Conservation (phyloP, 805 yeast genomes). For the Hanseniaspora guilliermondii region DNA sequence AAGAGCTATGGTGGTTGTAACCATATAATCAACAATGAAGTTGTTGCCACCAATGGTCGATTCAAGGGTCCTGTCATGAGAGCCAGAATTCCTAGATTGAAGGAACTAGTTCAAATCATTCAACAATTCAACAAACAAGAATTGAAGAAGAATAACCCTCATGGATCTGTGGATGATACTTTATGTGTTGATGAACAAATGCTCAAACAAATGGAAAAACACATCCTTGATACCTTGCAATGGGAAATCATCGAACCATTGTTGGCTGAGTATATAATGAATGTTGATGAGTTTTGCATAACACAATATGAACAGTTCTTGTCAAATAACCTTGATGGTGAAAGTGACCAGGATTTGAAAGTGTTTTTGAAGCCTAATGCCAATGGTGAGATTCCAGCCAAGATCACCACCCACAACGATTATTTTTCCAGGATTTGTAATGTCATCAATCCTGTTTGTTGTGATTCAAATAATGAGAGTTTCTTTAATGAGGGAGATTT, state of each 20-base stretch:
- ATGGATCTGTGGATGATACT: background rate
- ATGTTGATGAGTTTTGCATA: conserved; percentile 34
- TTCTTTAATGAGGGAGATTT: conserved; percentile 10
- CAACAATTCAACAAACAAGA: conserved; percentile 11
- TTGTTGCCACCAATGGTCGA: conserved; percentile 45
- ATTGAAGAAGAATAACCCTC: conserved; percentile 51
- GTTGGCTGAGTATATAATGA: conserved; percentile 36
- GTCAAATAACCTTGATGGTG: conserved; percentile 16
- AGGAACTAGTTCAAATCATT: conserved; percentile 44
- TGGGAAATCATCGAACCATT: conserved; percentile 63
- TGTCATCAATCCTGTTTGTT: conserved; percentile 7
- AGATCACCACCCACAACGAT: conserved; percentile 7
- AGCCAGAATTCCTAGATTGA: conserved; percentile 58
- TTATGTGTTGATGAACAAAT: conserved; percentile 40
- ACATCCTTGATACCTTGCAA: conserved; percentile 54
- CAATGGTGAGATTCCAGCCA: background rate
- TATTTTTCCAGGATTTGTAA: conserved; percentile 12
- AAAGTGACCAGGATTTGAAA: conserved; percentile 7
- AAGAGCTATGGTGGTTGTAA: conserved; percentile 69
- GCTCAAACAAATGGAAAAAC: conserved; percentile 68
- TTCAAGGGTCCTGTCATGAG: conserved; percentile 61
- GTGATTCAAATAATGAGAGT: background rate
- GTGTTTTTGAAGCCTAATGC: conserved; percentile 5
- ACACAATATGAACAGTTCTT: conserved; percentile 29
- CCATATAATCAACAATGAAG: conserved; percentile 44